Evolutionary conservation across 2,329 filamentous ascomycete species (phyloP).

Genomic region (Neonectria faginata): DNA sequence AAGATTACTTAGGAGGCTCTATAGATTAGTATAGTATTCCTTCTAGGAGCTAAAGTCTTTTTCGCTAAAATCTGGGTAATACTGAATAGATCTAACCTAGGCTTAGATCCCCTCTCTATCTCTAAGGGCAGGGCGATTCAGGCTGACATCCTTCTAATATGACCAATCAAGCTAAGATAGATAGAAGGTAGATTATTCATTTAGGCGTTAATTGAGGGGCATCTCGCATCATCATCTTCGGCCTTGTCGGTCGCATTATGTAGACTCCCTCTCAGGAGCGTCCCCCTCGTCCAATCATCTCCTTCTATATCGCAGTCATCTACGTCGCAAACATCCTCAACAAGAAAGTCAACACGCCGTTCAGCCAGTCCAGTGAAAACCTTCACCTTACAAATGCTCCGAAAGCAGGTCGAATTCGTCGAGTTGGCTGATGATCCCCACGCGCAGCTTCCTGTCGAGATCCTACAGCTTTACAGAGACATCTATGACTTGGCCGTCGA

Average conservation of each 20-base stretch:
- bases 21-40: too few species aligned
- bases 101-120: too few species aligned
- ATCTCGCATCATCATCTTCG: background rate
- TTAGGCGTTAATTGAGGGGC: too few species aligned
- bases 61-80: too few species aligned
- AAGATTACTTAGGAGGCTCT: too few species aligned
- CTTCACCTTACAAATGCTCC: constrained; percentile 7
- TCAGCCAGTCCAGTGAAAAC: constrained; percentile 11
- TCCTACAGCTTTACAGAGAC: constrained; percentile 14
- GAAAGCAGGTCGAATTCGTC: constrained; percentile 13
- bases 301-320: constrained; percentile 9
- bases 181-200: too few species aligned
- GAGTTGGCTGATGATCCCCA: constrained; percentile 2
- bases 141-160: too few species aligned
- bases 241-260: background rate
- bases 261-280: constrained; percentile 1
- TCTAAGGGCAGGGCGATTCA: too few species aligned
- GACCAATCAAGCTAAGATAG: too few species aligned
- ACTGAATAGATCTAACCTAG: too few species aligned
- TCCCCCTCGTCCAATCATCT: background rate
- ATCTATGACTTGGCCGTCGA: constrained; percentile 17
- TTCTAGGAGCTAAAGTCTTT: too few species aligned
- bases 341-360: constrained; percentile 6
- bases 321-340: constrained; percentile 2
- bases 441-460: constrained; percentile 1